These are phyloP conservation scores for Nymphaea colorata DNA, from an alignment of 164 flowering plant species.

Conservation along the genomic window DNA sequence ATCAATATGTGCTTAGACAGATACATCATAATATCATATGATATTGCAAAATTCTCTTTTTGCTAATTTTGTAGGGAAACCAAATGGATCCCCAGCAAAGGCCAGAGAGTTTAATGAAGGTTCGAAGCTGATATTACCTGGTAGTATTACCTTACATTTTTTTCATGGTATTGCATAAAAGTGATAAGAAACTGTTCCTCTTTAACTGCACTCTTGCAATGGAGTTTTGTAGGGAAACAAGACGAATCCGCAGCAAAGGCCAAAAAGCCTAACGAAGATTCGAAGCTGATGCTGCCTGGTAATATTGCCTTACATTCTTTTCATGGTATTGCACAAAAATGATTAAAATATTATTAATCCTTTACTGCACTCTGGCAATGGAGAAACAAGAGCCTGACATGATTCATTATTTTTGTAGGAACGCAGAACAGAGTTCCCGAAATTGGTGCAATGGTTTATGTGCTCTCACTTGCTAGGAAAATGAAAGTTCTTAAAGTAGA, in stretches of 20 bases:
- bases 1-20: no score
- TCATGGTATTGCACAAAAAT: neutral
- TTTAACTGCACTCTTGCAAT: neutral
- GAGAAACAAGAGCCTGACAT: neutral
- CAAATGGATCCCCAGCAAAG: neutral
- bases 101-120: neutral
- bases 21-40: no score
- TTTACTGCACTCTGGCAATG: neutral
- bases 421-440: slow-evolving; percentile 33
- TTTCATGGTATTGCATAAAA: no score
- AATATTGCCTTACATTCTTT: neutral
- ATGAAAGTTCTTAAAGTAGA: slow-evolving; percentile 58
- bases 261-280: neutral
- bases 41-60: no score
- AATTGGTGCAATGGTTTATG: slow-evolving; percentile 58
- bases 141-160: neutral
- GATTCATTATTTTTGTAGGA: slow-evolving; percentile 22
- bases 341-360: neutral
- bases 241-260: neutral
- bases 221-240: neutral
- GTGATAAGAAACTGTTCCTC: neutral
- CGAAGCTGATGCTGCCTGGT: neutral
- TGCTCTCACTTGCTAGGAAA: slow-evolving; percentile 46
- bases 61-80: no score
- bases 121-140: neutral